Conservation (phyloP, 2,329 filamentous ascomycete genomes). For the Hypocreales sp. region DNA sequence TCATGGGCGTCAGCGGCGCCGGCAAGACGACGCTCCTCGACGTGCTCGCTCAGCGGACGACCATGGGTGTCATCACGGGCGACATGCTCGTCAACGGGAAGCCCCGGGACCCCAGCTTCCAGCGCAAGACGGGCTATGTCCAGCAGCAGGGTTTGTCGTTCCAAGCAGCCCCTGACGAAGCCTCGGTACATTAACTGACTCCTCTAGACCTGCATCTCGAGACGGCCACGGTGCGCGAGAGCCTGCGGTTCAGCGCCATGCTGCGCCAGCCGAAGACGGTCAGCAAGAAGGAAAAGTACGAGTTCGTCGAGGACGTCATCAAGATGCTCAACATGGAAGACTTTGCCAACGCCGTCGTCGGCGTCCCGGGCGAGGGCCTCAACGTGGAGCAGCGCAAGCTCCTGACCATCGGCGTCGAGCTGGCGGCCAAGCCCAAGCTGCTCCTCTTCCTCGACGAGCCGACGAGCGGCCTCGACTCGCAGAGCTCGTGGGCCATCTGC, state of each 20-base stretch:
- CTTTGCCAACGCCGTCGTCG: slow-evolving; percentile 50
- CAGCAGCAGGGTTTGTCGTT: slow-evolving; percentile 40
- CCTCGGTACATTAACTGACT: no score
- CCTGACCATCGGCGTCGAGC: slow-evolving; percentile 44
- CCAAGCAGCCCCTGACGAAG: no score
- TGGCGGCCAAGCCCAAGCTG: slow-evolving; percentile 40
- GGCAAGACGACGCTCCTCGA: slow-evolving; percentile 28
- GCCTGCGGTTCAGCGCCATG: slow-evolving; percentile 38
- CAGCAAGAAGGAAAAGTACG: slow-evolving; percentile 40
- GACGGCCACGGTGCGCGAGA: slow-evolving; percentile 39
- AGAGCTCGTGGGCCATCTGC: slow-evolving; percentile 49
- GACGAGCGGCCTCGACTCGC: slow-evolving; percentile 44
- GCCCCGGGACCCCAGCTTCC: slow-evolving; percentile 39
- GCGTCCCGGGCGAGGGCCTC: slow-evolving; percentile 43
- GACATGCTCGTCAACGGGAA: slow-evolving; percentile 51
- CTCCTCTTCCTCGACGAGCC: slow-evolving; percentile 49
- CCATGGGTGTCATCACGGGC: slow-evolving; percentile 47
- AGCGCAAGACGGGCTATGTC: slow-evolving; percentile 51
- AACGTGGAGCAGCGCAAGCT: slow-evolving; percentile 48
- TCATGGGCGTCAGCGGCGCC: slow-evolving; percentile 46
- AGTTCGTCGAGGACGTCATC: slow-evolving; percentile 49
- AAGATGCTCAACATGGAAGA: slow-evolving; percentile 52
- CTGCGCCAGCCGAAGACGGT: slow-evolving; percentile 39
- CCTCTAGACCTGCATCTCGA: slow-evolving; percentile 34
- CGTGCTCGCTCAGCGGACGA: slow-evolving; percentile 31